phyloP scores from a whole-genome alignment of 441 rosid species.

The Euphorbia corollata region DNA sequence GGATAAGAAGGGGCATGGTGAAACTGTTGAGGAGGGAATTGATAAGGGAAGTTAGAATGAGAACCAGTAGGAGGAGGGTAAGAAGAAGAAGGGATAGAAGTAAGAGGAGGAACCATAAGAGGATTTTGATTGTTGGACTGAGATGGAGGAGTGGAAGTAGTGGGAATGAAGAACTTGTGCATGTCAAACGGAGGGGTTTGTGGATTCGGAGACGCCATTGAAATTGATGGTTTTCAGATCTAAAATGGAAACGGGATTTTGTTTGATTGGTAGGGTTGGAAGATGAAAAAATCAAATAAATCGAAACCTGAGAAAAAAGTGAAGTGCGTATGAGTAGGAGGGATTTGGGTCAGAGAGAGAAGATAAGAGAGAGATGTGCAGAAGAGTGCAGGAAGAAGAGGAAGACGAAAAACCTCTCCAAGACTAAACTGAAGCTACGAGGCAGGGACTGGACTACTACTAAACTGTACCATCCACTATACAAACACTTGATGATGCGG shows the following conservation, averaged over 20 bases:
- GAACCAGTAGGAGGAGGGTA: slow-evolving; percentile 28
- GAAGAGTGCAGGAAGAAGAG: too few species aligned
- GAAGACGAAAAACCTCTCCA: too few species aligned
- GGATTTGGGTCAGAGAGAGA: too few species aligned
- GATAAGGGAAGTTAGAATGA: slow-evolving; percentile 34
- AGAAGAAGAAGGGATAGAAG: slow-evolving; percentile 49
- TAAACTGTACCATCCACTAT: too few species aligned
- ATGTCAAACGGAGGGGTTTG: slow-evolving; percentile 31
- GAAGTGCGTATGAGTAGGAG: too few species aligned
- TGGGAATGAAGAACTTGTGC: slow-evolving; percentile 26
- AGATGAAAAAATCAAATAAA: background rate
- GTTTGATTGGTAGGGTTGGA: background rate
- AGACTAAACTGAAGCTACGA: too few species aligned
- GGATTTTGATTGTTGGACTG: slow-evolving; percentile 10
- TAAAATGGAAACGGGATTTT: background rate
- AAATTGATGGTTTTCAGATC: slow-evolving; percentile 6
- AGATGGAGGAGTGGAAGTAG: slow-evolving; percentile 19
- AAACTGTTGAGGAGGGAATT: slow-evolving; percentile 20
- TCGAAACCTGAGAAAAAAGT: too few species aligned
- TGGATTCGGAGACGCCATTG: slow-evolving; percentile 31
- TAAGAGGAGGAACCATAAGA: slow-evolving; percentile 28
- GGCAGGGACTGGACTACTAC: too few species aligned
- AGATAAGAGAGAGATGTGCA: too few species aligned
- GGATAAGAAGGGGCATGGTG: slow-evolving; percentile 14
- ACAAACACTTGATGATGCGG: too few species aligned